Evolutionary conservation across 257 asterid species (phyloP), one percentile per base, ranked within the genome.

Genomic region (Plantago elongata): DNA sequence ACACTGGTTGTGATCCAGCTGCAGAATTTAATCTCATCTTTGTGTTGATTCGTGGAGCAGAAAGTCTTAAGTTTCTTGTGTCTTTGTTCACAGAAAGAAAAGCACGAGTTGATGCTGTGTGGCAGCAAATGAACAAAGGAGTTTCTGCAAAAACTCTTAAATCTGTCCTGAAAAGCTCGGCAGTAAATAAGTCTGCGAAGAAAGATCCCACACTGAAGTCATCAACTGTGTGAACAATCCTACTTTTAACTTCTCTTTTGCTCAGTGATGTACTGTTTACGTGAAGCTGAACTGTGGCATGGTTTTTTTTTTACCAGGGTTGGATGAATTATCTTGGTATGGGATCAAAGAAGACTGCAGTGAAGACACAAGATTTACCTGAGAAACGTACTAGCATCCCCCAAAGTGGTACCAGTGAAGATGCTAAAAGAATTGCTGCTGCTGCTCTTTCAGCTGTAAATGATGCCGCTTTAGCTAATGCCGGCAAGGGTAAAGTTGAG

Each of bases 81-180:
- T 46, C 30, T 13, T 14, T 55, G 46, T 51, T 74, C 47, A 66
- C 76, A 92, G 99, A 86, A 71, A 83, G 89, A 70, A 83, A 85
- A 72, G 94, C 87, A 66, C 90, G 95, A 44, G 77, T 89, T 30
- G 96, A 87, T 71, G 95, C 88, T 70, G 72, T 89, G 30, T 92
- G 99, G 99, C 82, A 78, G 77, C 83, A 89, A 81, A 92, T 92
- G 97, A 92, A 79, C 61, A 89, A 92, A 74, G 99, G 97, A 60
- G 81, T 83, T 48, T 75, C 99, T 43, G 57, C 71, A 15, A 84
- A 78, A 70, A 66, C 86, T 67, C 84, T 89, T 30, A 87, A 75
- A 45, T 68, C 91, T 66, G 79, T 85, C 48, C 45, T 77, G 51
- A 63, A 69, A 64, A 69, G 72, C 55, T 52, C 82, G 27, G 56